A percentile compares a stretch with the other conserved stretches of the same genome.
These are phyloP conservation scores for Tolypocladium tropicale DNA, from an alignment of 2,329 filamentous ascomycete species.

Conservation along the genomic window DNA sequence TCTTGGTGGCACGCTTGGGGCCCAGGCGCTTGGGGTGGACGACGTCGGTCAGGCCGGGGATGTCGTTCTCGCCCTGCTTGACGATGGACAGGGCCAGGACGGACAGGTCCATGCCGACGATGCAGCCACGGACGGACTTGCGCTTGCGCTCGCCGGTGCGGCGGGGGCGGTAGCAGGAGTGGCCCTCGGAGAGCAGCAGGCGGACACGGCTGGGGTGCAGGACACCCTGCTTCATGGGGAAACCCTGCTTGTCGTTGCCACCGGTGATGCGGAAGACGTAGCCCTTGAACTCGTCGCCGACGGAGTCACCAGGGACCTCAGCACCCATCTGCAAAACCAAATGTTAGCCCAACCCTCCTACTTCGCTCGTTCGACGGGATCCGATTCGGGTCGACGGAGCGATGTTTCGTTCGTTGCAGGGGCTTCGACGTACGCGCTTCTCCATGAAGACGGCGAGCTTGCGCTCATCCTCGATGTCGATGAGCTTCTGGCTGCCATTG, in stretches of 20 bases:
- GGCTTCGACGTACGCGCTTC: conserved; percentile 62
- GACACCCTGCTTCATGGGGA: conserved; percentile 99
- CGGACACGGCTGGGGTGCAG: conserved; percentile 98
- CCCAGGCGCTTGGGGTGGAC: conserved; percentile 99
- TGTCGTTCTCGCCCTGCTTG: conserved; percentile 93
- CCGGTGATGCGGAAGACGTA: conserved; percentile 99
- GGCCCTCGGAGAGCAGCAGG: conserved; percentile 88
- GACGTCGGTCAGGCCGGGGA: conserved; percentile 94
- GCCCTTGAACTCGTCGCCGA: conserved; percentile 99
- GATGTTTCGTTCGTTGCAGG: not conserved
- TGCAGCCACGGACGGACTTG: conserved; percentile 98
- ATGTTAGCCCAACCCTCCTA: conserved; percentile 22
- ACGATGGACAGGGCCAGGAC: conserved; percentile 91
- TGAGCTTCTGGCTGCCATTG: conserved; percentile 99
- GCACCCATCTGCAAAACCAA: conserved; percentile 60
- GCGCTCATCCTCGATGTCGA: conserved; percentile 98
- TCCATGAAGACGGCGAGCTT: conserved; percentile 99
- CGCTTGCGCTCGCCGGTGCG: conserved; percentile 98
- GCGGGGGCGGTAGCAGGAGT: conserved; percentile 99
- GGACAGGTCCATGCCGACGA: conserved; percentile 89
- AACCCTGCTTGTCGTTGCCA: conserved; percentile 99
- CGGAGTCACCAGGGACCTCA: conserved; percentile 85
- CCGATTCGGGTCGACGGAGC: conserved; percentile 5
- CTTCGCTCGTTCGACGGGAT: not conserved
- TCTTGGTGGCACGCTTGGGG: conserved; percentile 99